These are phyloP conservation scores for Fomitopsis pulvina DNA, from an alignment of 768 basidiomycete genomes.

Conservation along the genomic window DNA sequence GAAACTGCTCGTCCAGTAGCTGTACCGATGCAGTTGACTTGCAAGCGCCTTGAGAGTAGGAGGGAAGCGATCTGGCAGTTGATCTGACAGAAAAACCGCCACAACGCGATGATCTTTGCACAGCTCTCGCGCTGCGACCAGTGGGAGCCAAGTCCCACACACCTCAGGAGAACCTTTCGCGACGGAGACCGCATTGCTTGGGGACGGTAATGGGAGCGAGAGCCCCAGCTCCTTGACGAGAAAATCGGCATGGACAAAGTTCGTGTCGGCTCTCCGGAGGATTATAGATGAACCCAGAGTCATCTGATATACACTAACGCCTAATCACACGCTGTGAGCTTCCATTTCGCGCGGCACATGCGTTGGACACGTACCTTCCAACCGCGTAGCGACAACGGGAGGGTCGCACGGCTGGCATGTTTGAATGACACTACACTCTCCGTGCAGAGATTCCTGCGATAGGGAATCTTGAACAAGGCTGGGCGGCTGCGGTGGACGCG, in stretches of 20 bases:
- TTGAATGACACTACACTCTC: conserved; percentile 46
- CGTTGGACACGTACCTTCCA: conserved; percentile 50
- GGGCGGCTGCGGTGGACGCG: background rate
- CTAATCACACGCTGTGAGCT: conserved; percentile 26
- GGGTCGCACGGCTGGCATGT: conserved; percentile 61
- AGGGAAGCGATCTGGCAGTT: conserved; percentile 58
- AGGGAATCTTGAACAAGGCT: background rate
- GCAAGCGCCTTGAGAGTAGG: conserved; percentile 53
- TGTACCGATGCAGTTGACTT: conserved; percentile 29
- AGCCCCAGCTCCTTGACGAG: conserved; percentile 42
- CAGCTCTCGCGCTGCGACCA: conserved; percentile 45
- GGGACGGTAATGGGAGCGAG: conserved; percentile 25
- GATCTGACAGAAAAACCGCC: conserved; percentile 54
- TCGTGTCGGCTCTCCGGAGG: conserved; percentile 70
- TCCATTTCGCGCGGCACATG: background rate
- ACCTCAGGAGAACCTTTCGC: conserved; percentile 46
- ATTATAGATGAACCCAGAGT: conserved; percentile 47
- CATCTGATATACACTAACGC: conserved; percentile 72
- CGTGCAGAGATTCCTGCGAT: conserved; percentile 2
- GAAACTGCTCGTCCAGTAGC: conserved; percentile 47
- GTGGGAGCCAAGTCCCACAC: conserved; percentile 66
- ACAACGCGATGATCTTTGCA: conserved; percentile 44
- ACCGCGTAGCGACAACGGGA: conserved; percentile 56
- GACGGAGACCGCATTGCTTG: conserved; percentile 42
- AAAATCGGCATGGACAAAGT: conserved; percentile 68